Conservation (phyloP, 2,329 filamentous ascomycete genomes). For the Exophiala lecanii-corni region DNA sequence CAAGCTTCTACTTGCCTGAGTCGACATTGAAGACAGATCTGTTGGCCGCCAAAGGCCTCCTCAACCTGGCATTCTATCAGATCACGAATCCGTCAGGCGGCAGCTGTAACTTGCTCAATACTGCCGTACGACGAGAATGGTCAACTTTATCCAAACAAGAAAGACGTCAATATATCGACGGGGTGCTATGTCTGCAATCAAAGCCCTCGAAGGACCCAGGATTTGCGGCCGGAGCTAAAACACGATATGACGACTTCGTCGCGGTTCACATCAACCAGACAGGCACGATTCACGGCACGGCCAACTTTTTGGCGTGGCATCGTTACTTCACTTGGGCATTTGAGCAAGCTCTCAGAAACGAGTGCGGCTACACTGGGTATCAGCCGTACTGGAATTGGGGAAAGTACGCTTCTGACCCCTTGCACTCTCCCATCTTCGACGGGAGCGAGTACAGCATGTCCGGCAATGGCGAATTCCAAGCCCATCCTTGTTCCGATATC, state of each 20-base stretch:
- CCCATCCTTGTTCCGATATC: slow-evolving; percentile 13
- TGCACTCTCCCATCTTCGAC: slow-evolving; percentile 32
- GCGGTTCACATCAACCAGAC: slow-evolving; percentile 36
- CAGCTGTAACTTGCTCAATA: slow-evolving; percentile 36
- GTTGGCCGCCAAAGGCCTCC: slow-evolving; percentile 32
- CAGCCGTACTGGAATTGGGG: slow-evolving; percentile 41
- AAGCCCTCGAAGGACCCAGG: slow-evolving; percentile 24
- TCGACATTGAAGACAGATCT: slow-evolving; percentile 29
- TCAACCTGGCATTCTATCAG: slow-evolving; percentile 32
- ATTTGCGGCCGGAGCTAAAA: slow-evolving; percentile 41
- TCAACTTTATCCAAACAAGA: slow-evolving; percentile 26
- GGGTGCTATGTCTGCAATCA: slow-evolving; percentile 34
- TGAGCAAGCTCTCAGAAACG: slow-evolving; percentile 40
- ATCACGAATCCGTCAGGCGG: slow-evolving; percentile 11
- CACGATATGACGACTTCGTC: slow-evolving; percentile 46
- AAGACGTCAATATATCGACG: slow-evolving; percentile 31
- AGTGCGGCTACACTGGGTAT: slow-evolving; percentile 42
- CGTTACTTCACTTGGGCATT: slow-evolving; percentile 40
- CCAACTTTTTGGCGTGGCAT: slow-evolving; percentile 41
- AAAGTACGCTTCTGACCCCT: slow-evolving; percentile 30
- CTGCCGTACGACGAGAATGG: slow-evolving; percentile 42
- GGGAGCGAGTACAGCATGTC: slow-evolving; percentile 34
- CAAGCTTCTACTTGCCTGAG: slow-evolving; percentile 12
- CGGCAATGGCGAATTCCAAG: slow-evolving; percentile 26
- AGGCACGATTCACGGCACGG: slow-evolving; percentile 31